Percentiles rank a stretch among this genome's conserved stretches.
These are phyloP conservation scores for Capsicum pubescens DNA, from an alignment of 257 asterid genomes.

Conservation along the genomic window DNA sequence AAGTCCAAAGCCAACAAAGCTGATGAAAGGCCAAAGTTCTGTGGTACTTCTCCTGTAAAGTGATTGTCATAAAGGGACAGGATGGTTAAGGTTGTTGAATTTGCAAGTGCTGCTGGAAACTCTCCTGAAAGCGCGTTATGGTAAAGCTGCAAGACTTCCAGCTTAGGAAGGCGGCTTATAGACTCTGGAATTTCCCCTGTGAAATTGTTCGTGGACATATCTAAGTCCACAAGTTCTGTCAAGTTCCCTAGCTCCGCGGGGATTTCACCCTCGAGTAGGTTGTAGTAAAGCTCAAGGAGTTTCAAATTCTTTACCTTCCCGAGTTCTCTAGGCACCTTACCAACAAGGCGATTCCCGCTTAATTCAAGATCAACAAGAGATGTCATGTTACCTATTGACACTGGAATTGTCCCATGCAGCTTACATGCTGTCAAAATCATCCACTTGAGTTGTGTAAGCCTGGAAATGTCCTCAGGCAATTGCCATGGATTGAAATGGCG, in stretches of 20 bases:
- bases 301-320: constrained; percentile 58
- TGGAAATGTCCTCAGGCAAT: constrained; percentile 56
- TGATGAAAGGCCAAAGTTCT: constrained; percentile 63
- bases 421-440: constrained; percentile 66
- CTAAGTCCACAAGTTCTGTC: constrained; percentile 59
- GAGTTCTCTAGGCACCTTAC: constrained; percentile 67
- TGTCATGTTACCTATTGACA: constrained; percentile 64
- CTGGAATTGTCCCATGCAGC: constrained; percentile 61
- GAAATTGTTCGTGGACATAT: constrained; percentile 75
- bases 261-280: constrained; percentile 70
- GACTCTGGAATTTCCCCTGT: constrained; percentile 65
- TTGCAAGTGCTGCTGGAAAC: constrained; percentile 63
- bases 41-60: constrained; percentile 75
- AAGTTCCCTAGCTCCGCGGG: constrained; percentile 81
- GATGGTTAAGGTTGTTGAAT: constrained; percentile 61
- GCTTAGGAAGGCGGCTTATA: constrained; percentile 72
- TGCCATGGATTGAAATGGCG: constrained; percentile 55
- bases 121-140: constrained; percentile 71
- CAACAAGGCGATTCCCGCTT: constrained; percentile 64
- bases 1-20: constrained; percentile 67
- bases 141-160: constrained; percentile 68
- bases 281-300: constrained; percentile 86
- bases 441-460: constrained; percentile 49
- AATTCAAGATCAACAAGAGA: constrained; percentile 79
- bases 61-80: constrained; percentile 76